Conservation (phyloP, 495 filamentous ascomycete genomes). For the Annulohypoxylon bovei region DNA sequence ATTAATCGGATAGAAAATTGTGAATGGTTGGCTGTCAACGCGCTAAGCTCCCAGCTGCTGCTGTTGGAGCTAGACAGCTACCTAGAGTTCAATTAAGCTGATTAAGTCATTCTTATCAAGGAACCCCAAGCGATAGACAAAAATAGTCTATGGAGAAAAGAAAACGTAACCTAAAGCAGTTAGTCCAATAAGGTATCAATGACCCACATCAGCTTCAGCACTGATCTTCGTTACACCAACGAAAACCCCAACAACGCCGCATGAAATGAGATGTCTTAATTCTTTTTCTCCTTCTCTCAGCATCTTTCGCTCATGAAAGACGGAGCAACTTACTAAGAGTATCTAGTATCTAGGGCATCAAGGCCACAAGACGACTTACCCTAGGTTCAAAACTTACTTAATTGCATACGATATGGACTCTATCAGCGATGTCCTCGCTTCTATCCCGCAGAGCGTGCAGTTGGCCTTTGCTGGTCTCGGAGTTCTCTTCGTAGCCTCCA, state of each 20-base stretch:
- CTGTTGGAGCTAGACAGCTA: background rate
- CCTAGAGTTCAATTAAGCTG: background rate
- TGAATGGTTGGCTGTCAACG: too few relatives aligned
- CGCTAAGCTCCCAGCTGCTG: too few relatives aligned
- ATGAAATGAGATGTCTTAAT: background rate
- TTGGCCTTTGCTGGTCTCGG: slow-evolving; percentile 63
- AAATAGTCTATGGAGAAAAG: background rate
- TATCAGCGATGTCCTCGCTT: slow-evolving; percentile 47
- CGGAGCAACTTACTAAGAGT: background rate
- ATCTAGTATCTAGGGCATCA: background rate
- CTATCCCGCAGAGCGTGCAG: slow-evolving; percentile 50
- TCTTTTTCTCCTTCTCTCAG: background rate
- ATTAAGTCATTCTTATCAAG: background rate
- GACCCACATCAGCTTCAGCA: background rate
- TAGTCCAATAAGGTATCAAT: background rate
- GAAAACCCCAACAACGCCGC: background rate
- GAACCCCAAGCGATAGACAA: background rate
- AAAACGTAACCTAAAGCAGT: background rate
- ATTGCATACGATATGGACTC: slow-evolving; percentile 47
- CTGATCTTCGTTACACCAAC: slow-evolving; percentile 3
- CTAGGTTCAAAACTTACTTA: background rate
- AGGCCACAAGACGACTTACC: background rate
- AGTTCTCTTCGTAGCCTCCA: slow-evolving; percentile 64
- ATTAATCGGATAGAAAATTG: too few relatives aligned
- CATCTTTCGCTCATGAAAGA: background rate